Evolutionary conservation across 164 flowering plant species (phyloP), one percentile per base, ranked within the genome.

Genomic region (Sedum album): DNA sequence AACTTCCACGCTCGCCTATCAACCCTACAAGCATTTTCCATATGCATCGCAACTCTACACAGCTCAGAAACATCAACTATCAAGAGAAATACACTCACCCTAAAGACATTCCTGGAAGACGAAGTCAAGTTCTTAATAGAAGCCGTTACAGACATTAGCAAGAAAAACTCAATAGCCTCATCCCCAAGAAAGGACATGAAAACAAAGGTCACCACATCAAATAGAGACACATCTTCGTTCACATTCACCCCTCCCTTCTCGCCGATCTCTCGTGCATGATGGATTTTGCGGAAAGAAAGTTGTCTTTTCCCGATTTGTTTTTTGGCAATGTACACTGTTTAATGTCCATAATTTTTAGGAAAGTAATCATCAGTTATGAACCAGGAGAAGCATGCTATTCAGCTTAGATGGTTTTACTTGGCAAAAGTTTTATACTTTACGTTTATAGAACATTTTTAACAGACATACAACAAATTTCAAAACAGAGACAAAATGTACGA

Each of bases 1-100:
- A 88, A 88, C 78, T 94, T 91, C 75, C 96, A 94, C 75, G 96
- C 95, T 35, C 85, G 76, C 72, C 68, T 94, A 53, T 89, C 97
- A 21, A 67, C 87, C 15, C 70, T 94, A 67, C 97, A 94, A 73
- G 97, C 97, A 66, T 88, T 94, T 76, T 85, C 94, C 68, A 84
- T 88, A 18, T 88, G 91, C 70, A 82, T 91, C 72, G 89, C 97
- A 17, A 74, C 87, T 65, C 74, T 91, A 73, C 96, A 91, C 73
- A 73, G 83, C 60, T 69, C 80, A 28, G 91, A 87, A 75, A 79
- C 80, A 31, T 79, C 83, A 23, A 66, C 76, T 36, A 72, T 68
- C n/a, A 77, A 42, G 69, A 73, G 28, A 39, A 74, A 82, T 74
- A 70, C 76, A 28, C 80, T 75, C 76, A 81, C 93, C 0, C 75